Percentiles rank a stretch among this genome's conserved stretches.
Conservation (phyloP, 2,329 filamentous ascomycete species). For the Xylariaceae sp. region DNA sequence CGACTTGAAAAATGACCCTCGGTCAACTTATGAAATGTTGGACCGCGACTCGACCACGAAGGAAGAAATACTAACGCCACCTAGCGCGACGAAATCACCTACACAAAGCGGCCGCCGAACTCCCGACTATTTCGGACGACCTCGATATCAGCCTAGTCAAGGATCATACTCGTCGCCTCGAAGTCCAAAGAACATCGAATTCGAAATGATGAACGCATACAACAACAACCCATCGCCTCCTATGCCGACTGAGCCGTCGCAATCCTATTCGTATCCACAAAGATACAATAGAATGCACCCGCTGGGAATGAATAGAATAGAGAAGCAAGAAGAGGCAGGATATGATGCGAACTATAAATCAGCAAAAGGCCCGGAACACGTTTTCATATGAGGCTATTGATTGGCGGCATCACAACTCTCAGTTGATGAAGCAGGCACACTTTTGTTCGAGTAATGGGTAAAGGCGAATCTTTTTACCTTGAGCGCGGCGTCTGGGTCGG, state of each 20-base stretch:
- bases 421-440: constrained; percentile 6
- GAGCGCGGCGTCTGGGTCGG: constrained; percentile 15
- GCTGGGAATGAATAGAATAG: constrained; percentile 55
- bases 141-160: constrained; percentile 52
- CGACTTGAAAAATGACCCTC: constrained; percentile 57
- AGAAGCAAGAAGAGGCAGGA: constrained; percentile 23
- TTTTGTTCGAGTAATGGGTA: constrained; percentile 6
- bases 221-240: constrained; percentile 28
- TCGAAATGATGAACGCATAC: constrained; percentile 42
- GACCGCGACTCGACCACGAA: constrained; percentile 49
- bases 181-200: constrained; percentile 41
- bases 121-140: constrained; percentile 51
- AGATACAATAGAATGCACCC: constrained; percentile 46
- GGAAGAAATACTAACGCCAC: constrained; percentile 49
- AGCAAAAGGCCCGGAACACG: constrained; percentile 21
- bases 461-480: constrained; percentile 6
- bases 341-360: constrained; percentile 17
- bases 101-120: constrained; percentile 33
- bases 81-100: constrained; percentile 32
- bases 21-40: constrained; percentile 83
- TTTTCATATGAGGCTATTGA: constrained; percentile 21
- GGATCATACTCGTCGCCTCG: constrained; percentile 55
- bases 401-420: constrained; percentile 1
- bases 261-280: constrained; percentile 15
- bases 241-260: constrained; percentile 14